These are phyloP conservation scores for Cyclostephanos tholiformis DNA, from an alignment of 108 stramenopile genomes.

Conservation along the genomic window DNA sequence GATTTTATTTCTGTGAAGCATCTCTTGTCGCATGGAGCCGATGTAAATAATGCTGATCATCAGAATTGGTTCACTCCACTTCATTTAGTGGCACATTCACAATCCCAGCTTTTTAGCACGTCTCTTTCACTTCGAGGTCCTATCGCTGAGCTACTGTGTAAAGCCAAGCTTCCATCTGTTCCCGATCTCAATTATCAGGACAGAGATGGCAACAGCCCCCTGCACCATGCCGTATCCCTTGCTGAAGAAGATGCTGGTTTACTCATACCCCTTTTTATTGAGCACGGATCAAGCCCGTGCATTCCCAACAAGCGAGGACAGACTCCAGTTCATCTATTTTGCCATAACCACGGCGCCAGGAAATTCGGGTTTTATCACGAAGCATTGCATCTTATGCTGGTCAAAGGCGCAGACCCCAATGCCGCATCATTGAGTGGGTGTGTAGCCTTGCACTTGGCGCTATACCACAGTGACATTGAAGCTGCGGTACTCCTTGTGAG, in stretches of 20 bases:
- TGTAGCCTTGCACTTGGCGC: conserved; percentile 78
- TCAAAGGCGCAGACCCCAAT: conserved; percentile 76
- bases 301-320: conserved; percentile 76
- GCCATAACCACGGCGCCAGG: conserved; percentile 75
- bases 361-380: conserved; percentile 64
- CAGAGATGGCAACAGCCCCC: conserved; percentile 82
- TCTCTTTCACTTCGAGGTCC: conserved; percentile 42
- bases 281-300: conserved; percentile 73
- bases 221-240: conserved; percentile 82
- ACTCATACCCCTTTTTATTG: conserved; percentile 67
- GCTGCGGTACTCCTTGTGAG: conserved; percentile 71
- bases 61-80: conserved; percentile 79
- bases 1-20: conserved; percentile 67
- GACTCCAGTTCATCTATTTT: conserved; percentile 80
- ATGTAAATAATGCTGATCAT: conserved; percentile 79
- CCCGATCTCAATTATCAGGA: conserved; percentile 85
- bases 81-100: conserved; percentile 66
- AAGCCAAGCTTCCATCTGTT: conserved; percentile 37
- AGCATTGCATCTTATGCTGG: conserved; percentile 68
- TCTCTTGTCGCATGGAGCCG: conserved; percentile 60
- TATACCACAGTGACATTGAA: conserved; percentile 78
- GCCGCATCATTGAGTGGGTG: conserved; percentile 76
- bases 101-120: conserved; percentile 5
- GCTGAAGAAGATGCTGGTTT: conserved; percentile 67
- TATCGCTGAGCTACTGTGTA: conserved; percentile 57